Evolutionary conservation across 768 basidiomycete species (phyloP).

Genomic region (Amanita pseudoporphyria): DNA sequence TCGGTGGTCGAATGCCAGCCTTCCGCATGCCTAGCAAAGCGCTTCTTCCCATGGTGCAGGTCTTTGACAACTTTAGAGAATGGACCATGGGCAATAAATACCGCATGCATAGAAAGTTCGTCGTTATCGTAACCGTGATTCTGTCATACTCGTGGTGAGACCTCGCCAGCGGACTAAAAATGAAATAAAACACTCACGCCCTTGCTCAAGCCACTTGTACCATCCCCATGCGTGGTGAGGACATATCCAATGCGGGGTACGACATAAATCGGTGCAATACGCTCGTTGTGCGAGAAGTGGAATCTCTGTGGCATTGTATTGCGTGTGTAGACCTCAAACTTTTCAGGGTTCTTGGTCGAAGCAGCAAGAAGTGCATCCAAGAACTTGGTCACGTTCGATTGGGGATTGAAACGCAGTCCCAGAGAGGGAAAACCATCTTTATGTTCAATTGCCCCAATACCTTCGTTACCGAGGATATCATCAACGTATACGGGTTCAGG

Average conservation of each 20-base stretch:
- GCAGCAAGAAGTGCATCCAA: conserved; percentile 45
- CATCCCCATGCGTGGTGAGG: conserved; percentile 56
- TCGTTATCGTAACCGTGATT: conserved; percentile 89
- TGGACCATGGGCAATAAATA: conserved; percentile 89
- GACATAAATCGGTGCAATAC: conserved; percentile 86
- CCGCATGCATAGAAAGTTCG: conserved; percentile 71
- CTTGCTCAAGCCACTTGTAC: conserved; percentile 54
- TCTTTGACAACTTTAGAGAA: conserved; percentile 65
- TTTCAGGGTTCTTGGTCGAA: conserved; percentile 42
- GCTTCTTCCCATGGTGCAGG: conserved; percentile 28
- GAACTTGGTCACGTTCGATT: conserved; percentile 48
- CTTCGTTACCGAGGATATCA: conserved; percentile 63
- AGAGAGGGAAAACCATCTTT: conserved; percentile 88
- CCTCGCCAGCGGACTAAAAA: background rate
- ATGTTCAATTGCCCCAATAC: conserved; percentile 52
- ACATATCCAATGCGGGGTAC: conserved; percentile 77
- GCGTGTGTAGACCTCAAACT: conserved; percentile 72
- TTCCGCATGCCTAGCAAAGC: conserved; percentile 16
- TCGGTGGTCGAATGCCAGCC: conserved; percentile 63
- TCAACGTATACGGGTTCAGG: conserved; percentile 72
- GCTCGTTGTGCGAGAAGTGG: conserved; percentile 61
- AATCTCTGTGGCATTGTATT: conserved; percentile 76
- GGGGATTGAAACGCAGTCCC: conserved; percentile 65
- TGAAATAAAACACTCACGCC: conserved; percentile 46
- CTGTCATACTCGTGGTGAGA: conserved; percentile 22